Conservation (phyloP, 2,329 filamentous ascomycete species). For the Colletotrichum graminicola region DNA sequence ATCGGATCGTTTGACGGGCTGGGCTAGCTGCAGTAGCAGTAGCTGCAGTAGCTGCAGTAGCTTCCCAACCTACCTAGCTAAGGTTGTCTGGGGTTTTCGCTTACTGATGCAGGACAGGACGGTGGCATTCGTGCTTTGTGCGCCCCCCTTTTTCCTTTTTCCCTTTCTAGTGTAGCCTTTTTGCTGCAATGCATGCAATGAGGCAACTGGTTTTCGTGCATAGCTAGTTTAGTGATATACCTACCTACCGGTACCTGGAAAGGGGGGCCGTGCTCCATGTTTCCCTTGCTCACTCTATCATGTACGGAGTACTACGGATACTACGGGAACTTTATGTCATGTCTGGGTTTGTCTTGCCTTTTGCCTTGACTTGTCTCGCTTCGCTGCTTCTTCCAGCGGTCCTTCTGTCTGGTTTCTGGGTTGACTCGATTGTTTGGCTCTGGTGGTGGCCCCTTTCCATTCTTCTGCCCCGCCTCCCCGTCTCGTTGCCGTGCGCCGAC, state of each 20-base stretch:
- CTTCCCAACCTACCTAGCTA: not conserved
- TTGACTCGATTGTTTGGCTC: constrained; percentile 2
- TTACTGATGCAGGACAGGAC: not conserved
- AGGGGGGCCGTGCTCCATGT: not conserved
- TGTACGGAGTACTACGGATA: too few species aligned
- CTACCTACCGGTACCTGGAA: not conserved
- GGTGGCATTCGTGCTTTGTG: not conserved
- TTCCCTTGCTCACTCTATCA: not conserved
- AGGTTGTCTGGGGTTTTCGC: not conserved
- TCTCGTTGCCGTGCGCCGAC: not conserved
- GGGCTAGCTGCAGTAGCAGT: not conserved
- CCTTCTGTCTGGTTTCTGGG: not conserved
- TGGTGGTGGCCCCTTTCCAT: not conserved
- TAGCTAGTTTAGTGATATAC: not conserved
- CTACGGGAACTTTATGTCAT: too few species aligned
- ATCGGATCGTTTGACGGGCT: constrained; percentile 18
- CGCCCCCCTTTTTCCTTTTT: too few species aligned
- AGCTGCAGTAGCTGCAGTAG: constrained; percentile 17
- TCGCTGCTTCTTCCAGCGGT: not conserved
- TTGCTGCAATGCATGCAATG: not conserved
- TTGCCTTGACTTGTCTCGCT: not conserved
- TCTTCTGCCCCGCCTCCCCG: not conserved
- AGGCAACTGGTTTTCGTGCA: not conserved
- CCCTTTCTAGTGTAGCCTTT: too few species aligned
- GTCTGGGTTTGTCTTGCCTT: not conserved